Base-by-base conservation (phyloP, 2,329 filamentous ascomycete genomes). In the Claviceps humidiphila region DNA sequence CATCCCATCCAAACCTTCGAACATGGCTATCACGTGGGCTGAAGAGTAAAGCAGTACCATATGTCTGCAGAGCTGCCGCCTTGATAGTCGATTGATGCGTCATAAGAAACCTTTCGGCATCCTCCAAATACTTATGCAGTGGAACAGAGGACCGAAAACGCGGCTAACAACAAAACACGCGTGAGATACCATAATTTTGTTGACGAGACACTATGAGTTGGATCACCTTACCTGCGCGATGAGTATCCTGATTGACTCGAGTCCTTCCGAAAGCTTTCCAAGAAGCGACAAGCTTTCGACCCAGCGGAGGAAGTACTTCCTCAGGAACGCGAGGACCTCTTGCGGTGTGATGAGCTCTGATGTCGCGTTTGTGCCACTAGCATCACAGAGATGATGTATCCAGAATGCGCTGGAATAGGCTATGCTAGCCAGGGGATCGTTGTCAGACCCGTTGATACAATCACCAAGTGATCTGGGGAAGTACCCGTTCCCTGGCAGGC, bases 31-130 rank as follows among this genome's bases (percentile, higher is more conserved):
- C 37, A 2, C 47, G 38, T 26, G 64, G 67, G 50, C 60, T 61
- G 52, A 70, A 70, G 44, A 61, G 56, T 16, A 61, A 64, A 7
- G 54, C 64, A n/a, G 58, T 65, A 9, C 53, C 59, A 54, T 71
- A 71, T 20, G 59, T 53, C 54, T 71, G 67, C 6, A 63, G 55
- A 17, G 66, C 59, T 22, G 58, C 50, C 6, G 53, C 55, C 47
- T 64, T 53, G 45, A 69, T 63, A 40, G 60, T 47, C 45, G 51
- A 51, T 56, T 58, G 59, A 51, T 56, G 52, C 55, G 54, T 52
- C 6, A 58, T 41, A 17, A 64, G 56, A 58, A 64, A 69, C 13
- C 22, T 42, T 34, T 58, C 53, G 17, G 58, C 46, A 37, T 53
- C 40, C 1, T 46, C 37, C 20, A 72, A 52, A 51, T 72, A 71